These are phyloP conservation scores for Paraphaeosphaeria minitans DNA, from an alignment of 2,329 filamentous ascomycete genomes.

Conservation along the genomic window DNA sequence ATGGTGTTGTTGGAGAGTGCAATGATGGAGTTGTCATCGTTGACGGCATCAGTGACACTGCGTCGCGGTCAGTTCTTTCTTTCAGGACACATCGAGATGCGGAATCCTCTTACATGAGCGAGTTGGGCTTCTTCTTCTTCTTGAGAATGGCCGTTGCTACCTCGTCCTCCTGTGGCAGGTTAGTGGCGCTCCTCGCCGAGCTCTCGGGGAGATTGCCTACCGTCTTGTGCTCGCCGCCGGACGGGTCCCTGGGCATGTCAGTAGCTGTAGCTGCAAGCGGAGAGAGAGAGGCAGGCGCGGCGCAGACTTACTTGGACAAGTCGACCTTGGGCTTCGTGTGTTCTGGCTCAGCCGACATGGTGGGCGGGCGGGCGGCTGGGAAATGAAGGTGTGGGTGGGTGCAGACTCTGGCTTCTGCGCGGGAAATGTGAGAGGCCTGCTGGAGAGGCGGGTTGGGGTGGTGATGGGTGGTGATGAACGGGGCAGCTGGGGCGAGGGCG, in stretches of 20 bases:
- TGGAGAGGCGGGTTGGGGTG: slow-evolving; percentile 17
- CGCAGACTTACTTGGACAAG: slow-evolving; percentile 49
- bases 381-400: slow-evolving; percentile 22
- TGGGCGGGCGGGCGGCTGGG: slow-evolving; percentile 23
- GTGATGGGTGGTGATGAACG: slow-evolving; percentile 32
- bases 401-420: slow-evolving; percentile 15
- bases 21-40: slow-evolving; percentile 99
- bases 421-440: slow-evolving; percentile 24
- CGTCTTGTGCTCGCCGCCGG: slow-evolving; percentile 83
- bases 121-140: slow-evolving; percentile 99
- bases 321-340: slow-evolving; percentile 56
- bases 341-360: slow-evolving; percentile 58
- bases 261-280: slow-evolving; percentile 26
- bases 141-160: slow-evolving; percentile 95
- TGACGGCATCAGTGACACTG: slow-evolving; percentile 96
- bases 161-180: slow-evolving; percentile 73
- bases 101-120: slow-evolving; percentile 75
- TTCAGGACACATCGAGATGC: background rate
- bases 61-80: slow-evolving; percentile 38
- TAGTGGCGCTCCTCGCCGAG: slow-evolving; percentile 30
- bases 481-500: slow-evolving; percentile 29
- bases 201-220: slow-evolving; percentile 54
- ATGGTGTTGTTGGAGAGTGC: slow-evolving; percentile 98
- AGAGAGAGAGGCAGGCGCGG: slow-evolving; percentile 15
- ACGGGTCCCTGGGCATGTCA: slow-evolving; percentile 74